phyloP scores from a whole-genome alignment of 345 rosid species.

The Eucalyptus polyanthemos region DNA sequence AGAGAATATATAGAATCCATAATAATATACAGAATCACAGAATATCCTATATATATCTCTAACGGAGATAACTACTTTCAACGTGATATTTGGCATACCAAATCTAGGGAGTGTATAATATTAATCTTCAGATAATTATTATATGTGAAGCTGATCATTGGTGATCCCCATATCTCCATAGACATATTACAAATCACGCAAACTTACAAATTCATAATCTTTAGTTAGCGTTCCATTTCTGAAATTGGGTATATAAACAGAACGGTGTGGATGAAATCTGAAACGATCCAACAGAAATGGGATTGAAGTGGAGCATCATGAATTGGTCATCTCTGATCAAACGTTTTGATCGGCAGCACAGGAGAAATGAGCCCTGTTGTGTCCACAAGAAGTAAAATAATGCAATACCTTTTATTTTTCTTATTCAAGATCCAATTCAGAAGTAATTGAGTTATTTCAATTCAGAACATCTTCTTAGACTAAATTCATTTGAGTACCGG shows the following conservation, averaged over 20 bases:
- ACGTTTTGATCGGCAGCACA: background rate
- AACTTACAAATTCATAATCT: background rate
- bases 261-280: background rate
- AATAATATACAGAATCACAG: no score
- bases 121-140: background rate
- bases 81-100: background rate
- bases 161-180: background rate
- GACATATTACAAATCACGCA: background rate
- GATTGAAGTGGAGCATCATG: background rate
- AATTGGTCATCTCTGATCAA: background rate
- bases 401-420: background rate
- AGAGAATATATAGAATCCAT: background rate
- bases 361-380: background rate
- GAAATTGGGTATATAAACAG: background rate
- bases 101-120: no score
- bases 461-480: background rate
- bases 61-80: background rate
- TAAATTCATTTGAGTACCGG: background rate
- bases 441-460: background rate
- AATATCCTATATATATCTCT: background rate
- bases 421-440: background rate
- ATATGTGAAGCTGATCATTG: background rate
- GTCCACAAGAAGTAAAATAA: background rate
- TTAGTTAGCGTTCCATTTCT: background rate
- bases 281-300: background rate